These are phyloP conservation scores for Trapa bicornis DNA, from an alignment of 345 rosid species.

Conservation along the genomic window DNA sequence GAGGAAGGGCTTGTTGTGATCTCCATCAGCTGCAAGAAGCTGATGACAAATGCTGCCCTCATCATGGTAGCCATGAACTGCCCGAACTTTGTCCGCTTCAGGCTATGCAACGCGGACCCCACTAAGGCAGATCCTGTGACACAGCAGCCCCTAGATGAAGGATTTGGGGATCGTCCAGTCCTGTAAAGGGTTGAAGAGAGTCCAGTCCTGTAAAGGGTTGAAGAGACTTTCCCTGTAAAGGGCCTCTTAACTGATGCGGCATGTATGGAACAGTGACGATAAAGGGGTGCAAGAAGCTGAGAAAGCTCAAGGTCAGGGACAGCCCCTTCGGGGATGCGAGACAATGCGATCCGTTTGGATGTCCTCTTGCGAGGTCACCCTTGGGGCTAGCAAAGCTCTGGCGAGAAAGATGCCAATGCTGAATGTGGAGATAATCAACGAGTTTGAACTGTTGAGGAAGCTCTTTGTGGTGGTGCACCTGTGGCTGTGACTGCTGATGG, in stretches of 20 bases:
- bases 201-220: slow-evolving; percentile 59
- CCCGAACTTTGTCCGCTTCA: slow-evolving; percentile 68
- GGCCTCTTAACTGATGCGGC: slow-evolving; percentile 73
- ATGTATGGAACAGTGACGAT: slow-evolving; percentile 67
- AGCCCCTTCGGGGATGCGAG: slow-evolving; percentile 87
- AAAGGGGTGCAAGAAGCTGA: slow-evolving; percentile 84
- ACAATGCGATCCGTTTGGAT: slow-evolving; percentile 99
- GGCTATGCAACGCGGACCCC: slow-evolving; percentile 73
- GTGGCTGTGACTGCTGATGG: not conserved
- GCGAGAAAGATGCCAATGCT: slow-evolving; percentile 63
- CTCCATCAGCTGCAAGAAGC: slow-evolving; percentile 72
- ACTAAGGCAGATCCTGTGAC: slow-evolving; percentile 61
- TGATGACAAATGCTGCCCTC: slow-evolving; percentile 94
- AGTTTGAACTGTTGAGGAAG: slow-evolving; percentile 27
- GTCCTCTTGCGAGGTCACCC: slow-evolving; percentile 92
- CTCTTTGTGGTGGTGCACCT: not conserved
- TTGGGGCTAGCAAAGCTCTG: slow-evolving; percentile 71
- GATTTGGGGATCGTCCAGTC: slow-evolving; percentile 87
- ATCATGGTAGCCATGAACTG: slow-evolving; percentile 71
- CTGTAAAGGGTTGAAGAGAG: slow-evolving; percentile 60
- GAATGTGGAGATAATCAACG: slow-evolving; percentile 78
- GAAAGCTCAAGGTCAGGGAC: slow-evolving; percentile 83
- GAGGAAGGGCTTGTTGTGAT: slow-evolving; percentile 83
- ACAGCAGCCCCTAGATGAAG: slow-evolving; percentile 69
- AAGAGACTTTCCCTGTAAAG: slow-evolving; percentile 50